phyloP scores from a whole-genome alignment of 2,329 filamentous ascomycete genomes.

The Aspergillus fumigatus region DNA sequence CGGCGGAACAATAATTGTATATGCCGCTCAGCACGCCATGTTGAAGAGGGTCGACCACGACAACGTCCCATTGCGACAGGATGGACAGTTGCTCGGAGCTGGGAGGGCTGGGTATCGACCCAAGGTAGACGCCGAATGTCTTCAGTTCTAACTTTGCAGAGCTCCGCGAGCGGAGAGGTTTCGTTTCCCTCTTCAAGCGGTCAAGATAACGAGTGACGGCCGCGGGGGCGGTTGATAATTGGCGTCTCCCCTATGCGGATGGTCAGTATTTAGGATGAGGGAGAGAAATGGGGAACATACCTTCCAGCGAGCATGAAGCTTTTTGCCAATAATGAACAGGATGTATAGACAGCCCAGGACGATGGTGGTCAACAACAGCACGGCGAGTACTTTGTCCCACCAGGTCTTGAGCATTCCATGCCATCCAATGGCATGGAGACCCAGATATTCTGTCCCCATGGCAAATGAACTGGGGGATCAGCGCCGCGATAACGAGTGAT shows the following conservation, averaged over 20 bases:
- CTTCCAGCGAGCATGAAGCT: constrained; percentile 6
- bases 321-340: constrained; percentile 7
- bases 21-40: constrained; percentile 25
- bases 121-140: constrained; percentile 33
- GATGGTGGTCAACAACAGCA: constrained; percentile 11
- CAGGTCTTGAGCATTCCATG: constrained; percentile 14
- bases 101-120: constrained; percentile 26
- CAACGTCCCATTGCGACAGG: constrained; percentile 31
- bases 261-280: not conserved
- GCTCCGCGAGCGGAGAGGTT: not conserved
- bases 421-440: constrained; percentile 16
- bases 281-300: constrained; percentile 1
- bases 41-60: constrained; percentile 32
- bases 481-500: not conserved
- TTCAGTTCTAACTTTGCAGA: constrained; percentile 4
- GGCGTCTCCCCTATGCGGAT: constrained; percentile 5
- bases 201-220: constrained; percentile 8
- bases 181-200: constrained; percentile 8
- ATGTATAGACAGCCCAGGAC: constrained; percentile 9
- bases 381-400: constrained; percentile 14
- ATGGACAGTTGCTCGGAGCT: constrained; percentile 22
- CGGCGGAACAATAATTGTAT: not conserved
- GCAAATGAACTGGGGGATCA: not conserved
- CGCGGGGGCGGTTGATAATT: constrained; percentile 10
- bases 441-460: constrained; percentile 15